These are phyloP conservation scores for Tillandsia fasciculata DNA, from an alignment of 176 grass and related monocot species.

Conservation along the genomic window DNA sequence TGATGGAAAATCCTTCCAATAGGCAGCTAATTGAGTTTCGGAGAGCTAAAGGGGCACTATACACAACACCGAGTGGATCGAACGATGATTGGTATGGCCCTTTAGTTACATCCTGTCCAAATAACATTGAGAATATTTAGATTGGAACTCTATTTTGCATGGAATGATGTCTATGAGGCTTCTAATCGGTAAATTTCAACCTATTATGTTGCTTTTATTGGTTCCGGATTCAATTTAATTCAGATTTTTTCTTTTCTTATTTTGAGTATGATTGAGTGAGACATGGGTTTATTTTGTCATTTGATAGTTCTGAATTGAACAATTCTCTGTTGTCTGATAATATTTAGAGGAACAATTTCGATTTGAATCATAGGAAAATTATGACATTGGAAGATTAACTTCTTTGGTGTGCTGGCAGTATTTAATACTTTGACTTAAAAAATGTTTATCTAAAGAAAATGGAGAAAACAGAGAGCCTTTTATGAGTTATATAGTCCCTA, in stretches of 20 bases:
- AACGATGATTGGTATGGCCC: constrained; percentile 84
- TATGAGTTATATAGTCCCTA: too few relatives aligned
- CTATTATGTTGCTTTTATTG: background rate
- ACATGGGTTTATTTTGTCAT: too few relatives aligned
- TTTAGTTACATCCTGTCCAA: background rate
- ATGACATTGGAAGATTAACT: background rate
- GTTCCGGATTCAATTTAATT: background rate
- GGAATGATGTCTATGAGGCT: background rate
- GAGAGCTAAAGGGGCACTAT: constrained; percentile 53
- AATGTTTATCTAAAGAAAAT: background rate
- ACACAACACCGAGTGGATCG: constrained; percentile 77
- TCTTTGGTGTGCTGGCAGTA: background rate
- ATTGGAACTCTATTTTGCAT: background rate
- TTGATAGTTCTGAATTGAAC: too few relatives aligned
- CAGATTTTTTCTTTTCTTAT: background rate
- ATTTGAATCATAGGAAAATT: background rate
- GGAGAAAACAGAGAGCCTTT: too few relatives aligned
- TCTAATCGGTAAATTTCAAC: background rate
- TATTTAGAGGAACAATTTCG: background rate
- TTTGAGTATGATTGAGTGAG: background rate
- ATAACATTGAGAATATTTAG: background rate
- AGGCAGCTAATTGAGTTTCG: constrained; percentile 62
- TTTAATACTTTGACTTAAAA: background rate
- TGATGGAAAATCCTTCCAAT: constrained; percentile 67
- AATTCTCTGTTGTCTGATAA: background rate